Evolutionary conservation across 2,329 filamentous ascomycete genomes (phyloP), one percentile per base, ranked within the genome.

Genomic region (Helminthosporium solani): DNA sequence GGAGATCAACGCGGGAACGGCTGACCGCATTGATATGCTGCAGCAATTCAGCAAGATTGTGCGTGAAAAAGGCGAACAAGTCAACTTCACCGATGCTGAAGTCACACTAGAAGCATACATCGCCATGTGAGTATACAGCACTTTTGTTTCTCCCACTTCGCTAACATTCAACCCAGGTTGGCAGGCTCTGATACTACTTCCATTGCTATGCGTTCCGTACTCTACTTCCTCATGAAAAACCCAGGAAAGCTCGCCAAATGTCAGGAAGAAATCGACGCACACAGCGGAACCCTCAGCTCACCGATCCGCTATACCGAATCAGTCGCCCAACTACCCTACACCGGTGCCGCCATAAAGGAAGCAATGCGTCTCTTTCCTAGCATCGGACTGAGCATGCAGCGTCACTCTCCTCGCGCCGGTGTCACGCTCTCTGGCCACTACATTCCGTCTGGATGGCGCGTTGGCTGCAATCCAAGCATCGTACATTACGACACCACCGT

Each of bases 191-290:
- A 71, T 19, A 72, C 69, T 2, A 72, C 66, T 0, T 64, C 67
- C 3, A 58, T 67, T 9, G 52, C 59, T 7, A 48, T 73, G 7
- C 54, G 61, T 11, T 53, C 61, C 12, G 51, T 68, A 6, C 51
- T 75, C 9, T 76, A 72, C 53, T 59, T 70, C 45, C 58, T 70
- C 12, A 60, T 74, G 31, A 67, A 63, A 38, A 52, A 68, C 46
- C 66, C 66, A 1, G 25, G 33, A 7, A 46, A 39, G 14, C 46
- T 58, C 16, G 40, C 54, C 14, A 61, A 50, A 40, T 57, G 63
- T 7, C 55, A 42, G 2, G 49, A 54, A n/a, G 54, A 62, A 33
- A 46, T 58, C 25, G 52, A 56, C 35, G 45, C 43, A n/a, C 33
- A 33, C 12, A 27, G 33, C 2, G 45, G 49, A 14, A 33, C 33